Base-by-base conservation (phyloP, 2,329 filamentous ascomycete species). In the Trichophyton verrucosum region DNA sequence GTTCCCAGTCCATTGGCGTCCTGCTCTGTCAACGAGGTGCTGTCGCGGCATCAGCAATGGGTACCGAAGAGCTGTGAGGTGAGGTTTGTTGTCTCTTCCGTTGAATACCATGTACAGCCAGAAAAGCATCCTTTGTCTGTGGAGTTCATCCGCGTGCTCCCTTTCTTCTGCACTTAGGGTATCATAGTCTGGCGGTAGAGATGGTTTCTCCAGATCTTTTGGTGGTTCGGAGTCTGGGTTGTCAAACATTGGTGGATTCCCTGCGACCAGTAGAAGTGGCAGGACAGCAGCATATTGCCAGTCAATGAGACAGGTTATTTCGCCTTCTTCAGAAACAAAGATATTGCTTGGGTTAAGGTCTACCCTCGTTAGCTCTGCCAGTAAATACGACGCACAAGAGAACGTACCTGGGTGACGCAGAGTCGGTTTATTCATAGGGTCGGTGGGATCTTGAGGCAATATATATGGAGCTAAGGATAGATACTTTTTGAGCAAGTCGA, bases 331-430 rank as follows among this genome's bases (percentile, higher is more conserved):
- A n/a, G 46, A 57, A 24, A 65, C 30, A 42, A 65, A 65, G 20
- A 65, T 58, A 44, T 65, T 63, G 33, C 53, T 62, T 5, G 62
- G 62, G 38, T 53, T 61, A 22, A 64, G 62, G 59, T 62, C 61
- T 62, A 59, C 24, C 24, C 3, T 27, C 24, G 24, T 27, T 27
- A 27, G 24, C 24, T 27, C 24, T 27, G 24, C 24, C 24, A 1
- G 24, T 27, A 27, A 27, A 27, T 27, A 27, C 24, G 24, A 27
- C 24, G 5, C n/a, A 33, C 33, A 27, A n/a, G 15, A 33, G 20
- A n/a, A 27, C 59, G 15, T 61, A 64, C 61, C 61, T 27, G 63
- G 63, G 61, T 68, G 67, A 11, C 66, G 65, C 38, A 63, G 42
- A 7, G 61, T 64, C 22, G 61, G 62, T 8, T 61, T 44, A 36